Percentiles rank a stretch among this genome's conserved stretches.
Evolutionary conservation across 495 filamentous ascomycete genomes (phyloP).

Genomic region (Daldinia vernicosa): DNA sequence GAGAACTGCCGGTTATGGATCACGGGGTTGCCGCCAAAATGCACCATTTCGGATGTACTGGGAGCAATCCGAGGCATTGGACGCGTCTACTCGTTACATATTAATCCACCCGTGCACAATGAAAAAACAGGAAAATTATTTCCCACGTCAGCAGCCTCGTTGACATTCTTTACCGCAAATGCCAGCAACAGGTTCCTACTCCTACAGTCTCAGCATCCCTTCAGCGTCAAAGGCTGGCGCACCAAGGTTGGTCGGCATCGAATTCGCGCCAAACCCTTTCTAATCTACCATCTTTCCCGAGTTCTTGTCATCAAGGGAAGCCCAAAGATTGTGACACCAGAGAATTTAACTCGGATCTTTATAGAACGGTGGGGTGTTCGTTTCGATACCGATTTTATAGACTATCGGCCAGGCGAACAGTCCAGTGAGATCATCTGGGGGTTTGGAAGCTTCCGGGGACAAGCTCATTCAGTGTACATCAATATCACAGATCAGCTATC

Average conservation of each 20-base stretch:
- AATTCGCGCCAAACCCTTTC: conserved; percentile 1
- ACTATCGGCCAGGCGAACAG: conserved; percentile 3
- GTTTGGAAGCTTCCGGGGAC: conserved; percentile 36
- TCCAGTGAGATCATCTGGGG: conserved; percentile 18
- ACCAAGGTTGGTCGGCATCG: conserved; percentile 15
- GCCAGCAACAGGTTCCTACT: conserved; percentile 38
- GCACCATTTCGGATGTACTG: conserved; percentile 38
- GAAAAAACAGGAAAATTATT: conserved; percentile 7
- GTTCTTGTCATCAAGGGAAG: conserved; percentile 28
- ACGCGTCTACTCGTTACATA: conserved; percentile 43
- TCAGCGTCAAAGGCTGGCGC: conserved; percentile 6
- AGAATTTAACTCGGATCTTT: conserved; percentile 8
- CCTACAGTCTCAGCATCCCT: background rate
- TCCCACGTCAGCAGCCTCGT: conserved; percentile 43
- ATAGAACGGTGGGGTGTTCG: background rate
- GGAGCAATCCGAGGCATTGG: conserved; percentile 43
- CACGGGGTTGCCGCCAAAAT: conserved; percentile 39
- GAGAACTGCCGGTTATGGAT: conserved; percentile 51
- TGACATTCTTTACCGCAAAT: conserved; percentile 48
- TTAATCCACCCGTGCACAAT: conserved; percentile 34
- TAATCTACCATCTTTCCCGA: conserved; percentile 16
- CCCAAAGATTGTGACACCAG: conserved; percentile 20
- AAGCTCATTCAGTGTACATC: conserved; percentile 10
- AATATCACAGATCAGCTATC: background rate
- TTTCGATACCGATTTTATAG: conserved; percentile 17